Percentiles rank a stretch among this genome's conserved stretches.
Conservation (phyloP, 176 grass and related monocot species). For the Pharus latifolius region DNA sequence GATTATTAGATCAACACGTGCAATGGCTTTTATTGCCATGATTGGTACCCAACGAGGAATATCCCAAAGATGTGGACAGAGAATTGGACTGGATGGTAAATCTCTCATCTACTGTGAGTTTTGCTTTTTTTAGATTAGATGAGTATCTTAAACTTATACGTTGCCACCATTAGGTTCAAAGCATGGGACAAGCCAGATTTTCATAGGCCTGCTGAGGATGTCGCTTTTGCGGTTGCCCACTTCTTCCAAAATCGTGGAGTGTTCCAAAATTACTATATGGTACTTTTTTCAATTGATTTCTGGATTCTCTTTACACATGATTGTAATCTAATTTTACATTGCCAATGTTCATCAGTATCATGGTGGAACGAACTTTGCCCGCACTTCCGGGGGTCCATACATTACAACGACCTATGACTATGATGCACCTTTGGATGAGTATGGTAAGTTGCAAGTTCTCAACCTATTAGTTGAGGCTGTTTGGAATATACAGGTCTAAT, state of each 20-base stretch:
- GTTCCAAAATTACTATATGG: constrained; percentile 60
- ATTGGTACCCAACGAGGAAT: constrained; percentile 17
- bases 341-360: constrained; percentile 35
- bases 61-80: constrained; percentile 70
- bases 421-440: constrained; percentile 68
- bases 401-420: constrained; percentile 61
- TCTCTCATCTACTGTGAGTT: background rate
- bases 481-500: background rate
- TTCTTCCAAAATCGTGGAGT: constrained; percentile 49
- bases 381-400: constrained; percentile 45
- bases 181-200: constrained; percentile 48
- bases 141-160: background rate
- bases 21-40: constrained; percentile 53
- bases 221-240: constrained; percentile 39
- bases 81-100: constrained; percentile 58
- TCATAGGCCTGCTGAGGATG: constrained; percentile 40
- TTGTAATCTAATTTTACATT: background rate
- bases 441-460: constrained; percentile 37
- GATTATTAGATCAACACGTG: constrained; percentile 44
- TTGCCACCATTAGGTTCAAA: constrained; percentile 46
- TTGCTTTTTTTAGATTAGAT: background rate
- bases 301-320: background rate
- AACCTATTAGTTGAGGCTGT: too few relatives aligned
- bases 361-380: constrained; percentile 55
- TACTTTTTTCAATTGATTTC: background rate